These are phyloP conservation scores for Phytophthora constricta DNA, from an alignment of 352 stramenopile species.

Conservation along the genomic window DNA sequence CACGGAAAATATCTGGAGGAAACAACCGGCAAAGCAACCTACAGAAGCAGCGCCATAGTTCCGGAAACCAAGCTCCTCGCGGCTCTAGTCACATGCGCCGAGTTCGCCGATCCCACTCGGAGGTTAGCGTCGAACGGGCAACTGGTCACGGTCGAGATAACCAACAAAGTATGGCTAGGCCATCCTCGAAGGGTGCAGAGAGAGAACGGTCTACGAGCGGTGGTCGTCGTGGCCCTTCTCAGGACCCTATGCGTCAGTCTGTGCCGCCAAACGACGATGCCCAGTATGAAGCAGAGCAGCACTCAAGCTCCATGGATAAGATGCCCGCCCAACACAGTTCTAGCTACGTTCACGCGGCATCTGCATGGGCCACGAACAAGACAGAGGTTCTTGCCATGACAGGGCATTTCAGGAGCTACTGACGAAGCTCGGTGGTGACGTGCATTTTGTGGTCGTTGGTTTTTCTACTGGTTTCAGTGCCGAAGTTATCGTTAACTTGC, in stretches of 20 bases:
- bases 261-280: slow-evolving; percentile 32
- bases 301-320: slow-evolving; percentile 55
- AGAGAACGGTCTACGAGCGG: slow-evolving; percentile 24
- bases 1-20: slow-evolving; percentile 38
- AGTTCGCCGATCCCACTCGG: slow-evolving; percentile 53
- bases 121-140: slow-evolving; percentile 47
- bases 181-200: slow-evolving; percentile 20
- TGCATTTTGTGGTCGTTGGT: slow-evolving; percentile 87
- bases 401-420: slow-evolving; percentile 80
- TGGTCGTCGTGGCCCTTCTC: slow-evolving; percentile 28
- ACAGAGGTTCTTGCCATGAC: slow-evolving; percentile 79
- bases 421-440: slow-evolving; percentile 76
- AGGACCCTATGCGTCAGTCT: slow-evolving; percentile 29
- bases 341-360: slow-evolving; percentile 74
- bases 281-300: slow-evolving; percentile 54
- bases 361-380: slow-evolving; percentile 76
- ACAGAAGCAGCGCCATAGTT: slow-evolving; percentile 43
- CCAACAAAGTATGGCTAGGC: slow-evolving; percentile 15
- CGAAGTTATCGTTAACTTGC: slow-evolving; percentile 70
- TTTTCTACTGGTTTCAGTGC: slow-evolving; percentile 87
- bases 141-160: slow-evolving; percentile 26
- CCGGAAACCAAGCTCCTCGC: slow-evolving; percentile 36
- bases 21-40: slow-evolving; percentile 43
- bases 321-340: slow-evolving; percentile 56
- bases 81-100: slow-evolving; percentile 47